Percentiles rank a stretch among this genome's conserved stretches.
Conservation (phyloP, 345 rosid species). For the Trapa bicornis region DNA sequence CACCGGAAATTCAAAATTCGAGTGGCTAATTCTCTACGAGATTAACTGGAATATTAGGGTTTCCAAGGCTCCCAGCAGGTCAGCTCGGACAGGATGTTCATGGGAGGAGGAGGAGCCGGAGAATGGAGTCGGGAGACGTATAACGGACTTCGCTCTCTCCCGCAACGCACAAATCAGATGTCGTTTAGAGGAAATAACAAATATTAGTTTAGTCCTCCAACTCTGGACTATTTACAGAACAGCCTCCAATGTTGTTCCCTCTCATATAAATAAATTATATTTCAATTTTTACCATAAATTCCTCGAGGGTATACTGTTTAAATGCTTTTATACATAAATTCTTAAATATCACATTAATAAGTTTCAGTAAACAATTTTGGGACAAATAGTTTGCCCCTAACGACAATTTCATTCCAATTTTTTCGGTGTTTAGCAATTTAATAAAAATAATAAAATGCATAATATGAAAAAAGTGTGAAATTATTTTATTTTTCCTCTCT, state of each 20-base stretch:
- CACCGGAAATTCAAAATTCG: background rate
- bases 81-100: background rate
- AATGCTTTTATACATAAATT: no score
- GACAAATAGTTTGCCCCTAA: no score
- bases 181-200: background rate
- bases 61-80: background rate
- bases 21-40: background rate
- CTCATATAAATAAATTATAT: no score
- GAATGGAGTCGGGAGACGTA: background rate
- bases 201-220: background rate
- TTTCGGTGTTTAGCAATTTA: no score
- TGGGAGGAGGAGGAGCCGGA: background rate
- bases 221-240: background rate
- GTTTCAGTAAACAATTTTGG: no score
- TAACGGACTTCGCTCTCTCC: constrained; percentile 1
- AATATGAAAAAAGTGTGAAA: no score
- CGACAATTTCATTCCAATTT: no score
- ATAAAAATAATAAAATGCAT: no score
- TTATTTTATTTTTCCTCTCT: no score
- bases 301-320: no score
- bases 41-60: background rate
- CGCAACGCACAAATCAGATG: background rate
- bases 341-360: no score
- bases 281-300: no score
- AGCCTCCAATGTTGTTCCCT: background rate